phyloP scores from a whole-genome alignment of 2,329 filamentous ascomycete genomes.

The Aspergillus unguis region DNA sequence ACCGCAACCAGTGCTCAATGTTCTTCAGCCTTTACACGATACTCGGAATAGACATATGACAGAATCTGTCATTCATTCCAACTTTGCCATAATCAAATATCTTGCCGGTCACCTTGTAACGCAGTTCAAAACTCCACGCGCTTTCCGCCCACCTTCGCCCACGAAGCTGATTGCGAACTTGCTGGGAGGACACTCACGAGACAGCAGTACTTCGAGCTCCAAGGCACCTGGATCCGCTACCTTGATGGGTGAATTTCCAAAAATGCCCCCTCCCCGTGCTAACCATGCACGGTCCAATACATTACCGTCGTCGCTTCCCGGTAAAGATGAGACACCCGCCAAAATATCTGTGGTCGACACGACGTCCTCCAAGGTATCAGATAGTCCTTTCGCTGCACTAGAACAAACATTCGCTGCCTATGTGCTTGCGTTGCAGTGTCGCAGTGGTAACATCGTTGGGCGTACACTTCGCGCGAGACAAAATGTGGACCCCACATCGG shows the following conservation, averaged over 20 bases:
- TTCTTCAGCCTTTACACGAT: constrained; percentile 68
- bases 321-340: constrained; percentile 38
- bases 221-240: constrained; percentile 37
- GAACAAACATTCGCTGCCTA: constrained; percentile 86
- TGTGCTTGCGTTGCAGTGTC: constrained; percentile 73
- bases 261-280: constrained; percentile 38
- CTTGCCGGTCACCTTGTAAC: constrained; percentile 62
- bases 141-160: constrained; percentile 76
- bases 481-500: constrained; percentile 69
- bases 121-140: constrained; percentile 57
- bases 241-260: constrained; percentile 43
- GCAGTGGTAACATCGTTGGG: constrained; percentile 83
- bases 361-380: constrained; percentile 46
- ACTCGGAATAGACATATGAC: constrained; percentile 50
- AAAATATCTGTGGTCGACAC: constrained; percentile 55
- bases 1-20: constrained; percentile 59
- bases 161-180: constrained; percentile 87
- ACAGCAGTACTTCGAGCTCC: constrained; percentile 25
- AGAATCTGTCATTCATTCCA: constrained; percentile 69
- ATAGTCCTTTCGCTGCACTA: constrained; percentile 67
- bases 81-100: constrained; percentile 71
- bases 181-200: constrained; percentile 53
- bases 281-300: constrained; percentile 43
- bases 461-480: constrained; percentile 68
- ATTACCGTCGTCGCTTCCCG: constrained; percentile 45